These are phyloP conservation scores for Pascua guehoae DNA, from an alignment of 1,284 basidiomycete species.

Conservation along the genomic window DNA sequence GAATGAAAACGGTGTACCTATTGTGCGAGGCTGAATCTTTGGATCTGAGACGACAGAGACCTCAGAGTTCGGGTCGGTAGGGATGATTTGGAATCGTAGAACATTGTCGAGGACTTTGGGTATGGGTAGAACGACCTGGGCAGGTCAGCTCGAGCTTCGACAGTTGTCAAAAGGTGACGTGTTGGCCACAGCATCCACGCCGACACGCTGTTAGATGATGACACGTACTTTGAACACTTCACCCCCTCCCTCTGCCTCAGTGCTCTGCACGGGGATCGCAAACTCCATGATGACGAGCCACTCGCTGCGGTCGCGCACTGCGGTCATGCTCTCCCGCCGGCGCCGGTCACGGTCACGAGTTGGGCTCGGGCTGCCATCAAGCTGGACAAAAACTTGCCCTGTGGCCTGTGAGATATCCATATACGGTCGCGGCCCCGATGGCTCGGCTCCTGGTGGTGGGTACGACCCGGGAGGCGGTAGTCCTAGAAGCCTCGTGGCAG, in stretches of 20 bases:
- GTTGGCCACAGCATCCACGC: too few relatives aligned
- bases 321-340: not conserved
- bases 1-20: conserved; percentile 14
- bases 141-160: not conserved
- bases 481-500: conserved; percentile 26
- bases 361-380: conserved; percentile 19
- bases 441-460: conserved; percentile 14
- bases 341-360: not conserved
- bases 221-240: conserved; percentile 23
- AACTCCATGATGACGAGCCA: conserved; percentile 39
- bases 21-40: conserved; percentile 23
- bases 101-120: conserved; percentile 43
- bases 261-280: conserved; percentile 25
- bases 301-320: conserved; percentile 25
- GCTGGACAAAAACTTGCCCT: conserved; percentile 34
- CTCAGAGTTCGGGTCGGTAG: conserved; percentile 18
- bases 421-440: conserved; percentile 17
- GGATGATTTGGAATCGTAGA: conserved; percentile 32
- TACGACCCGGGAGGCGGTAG: conserved; percentile 22
- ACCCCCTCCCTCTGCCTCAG: conserved; percentile 12
- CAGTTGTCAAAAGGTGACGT: too few relatives aligned
- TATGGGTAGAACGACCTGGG: conserved; percentile 17
- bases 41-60: conserved; percentile 37
- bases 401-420: conserved; percentile 34
- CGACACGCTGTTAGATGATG: too few relatives aligned